Base-by-base conservation (phyloP, 257 asterid genomes). In the Nicotiana knightiana region DNA sequence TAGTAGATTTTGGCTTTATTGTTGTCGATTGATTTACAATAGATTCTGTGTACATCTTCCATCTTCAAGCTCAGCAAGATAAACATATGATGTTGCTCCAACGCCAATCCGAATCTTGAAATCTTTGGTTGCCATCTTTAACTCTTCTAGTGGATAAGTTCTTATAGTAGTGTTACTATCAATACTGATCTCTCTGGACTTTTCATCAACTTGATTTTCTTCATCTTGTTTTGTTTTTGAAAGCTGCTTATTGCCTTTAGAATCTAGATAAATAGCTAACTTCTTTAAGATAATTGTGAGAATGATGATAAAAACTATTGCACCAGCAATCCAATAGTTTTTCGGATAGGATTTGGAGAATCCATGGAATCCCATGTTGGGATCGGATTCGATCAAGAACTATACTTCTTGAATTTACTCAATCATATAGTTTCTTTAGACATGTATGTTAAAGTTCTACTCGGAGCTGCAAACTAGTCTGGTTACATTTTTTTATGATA, bases 61-160 rank as follows among this genome's bases (percentile, higher is more conserved):
- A 21, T 90, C 93, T 2, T 89, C 92, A 30, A 93, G 89, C 85
- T 91, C 93, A 0, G 97, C 97, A 18, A 91, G 93, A 83, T 93
- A 92, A 82, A 92, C 97, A 6, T 87, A 86, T 17, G 98, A 91
- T 1, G 97, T 92, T 0, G 91, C 95, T 17, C 98, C 96, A 0
- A 92, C 88, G 6, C 97, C 97, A 10, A 93, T 87, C 76, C 89
- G 85, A 57, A 90, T 85, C 83, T 85, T 88, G 63, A 92, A 93
- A 18, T 91, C 89, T 68, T 89, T 86, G 2, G 97, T 92, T 0
- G 97, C 95, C 82, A 79, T 81, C 82, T 77, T 87, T 32, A 93
- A 71, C 87, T 93, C 98, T 81, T 90, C 92, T 35, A 93, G 76
- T 0, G 92, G 82, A 55, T 92, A 93, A 15, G 97, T 93, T 81